Conservation (phyloP, 2,329 filamentous ascomycete species). For the Colletotrichum cordylinicola region DNA sequence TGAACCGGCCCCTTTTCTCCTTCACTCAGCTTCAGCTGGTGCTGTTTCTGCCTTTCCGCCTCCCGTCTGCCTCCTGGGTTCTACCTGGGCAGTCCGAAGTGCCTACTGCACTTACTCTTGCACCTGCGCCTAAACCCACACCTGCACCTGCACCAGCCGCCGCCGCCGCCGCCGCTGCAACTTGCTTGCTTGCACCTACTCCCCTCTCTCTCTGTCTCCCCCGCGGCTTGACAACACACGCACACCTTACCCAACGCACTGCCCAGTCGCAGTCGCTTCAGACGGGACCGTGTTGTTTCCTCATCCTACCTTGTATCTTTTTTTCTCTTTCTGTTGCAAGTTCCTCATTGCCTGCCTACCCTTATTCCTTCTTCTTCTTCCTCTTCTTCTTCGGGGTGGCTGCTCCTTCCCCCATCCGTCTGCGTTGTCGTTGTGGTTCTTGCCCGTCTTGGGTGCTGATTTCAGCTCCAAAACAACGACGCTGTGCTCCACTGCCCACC, state of each 20-base stretch:
- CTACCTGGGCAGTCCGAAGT: neutral
- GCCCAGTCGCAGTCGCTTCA: neutral
- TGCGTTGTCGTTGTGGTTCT: neutral
- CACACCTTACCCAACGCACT: neutral
- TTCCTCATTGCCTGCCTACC: neutral
- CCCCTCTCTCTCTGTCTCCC: neutral
- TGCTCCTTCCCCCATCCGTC: neutral
- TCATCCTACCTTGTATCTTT: neutral
- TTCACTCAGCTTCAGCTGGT: neutral
- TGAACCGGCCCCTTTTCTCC: conserved; percentile 10
- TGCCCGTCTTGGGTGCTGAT: neutral
- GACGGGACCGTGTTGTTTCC: neutral
- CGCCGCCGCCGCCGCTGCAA: neutral
- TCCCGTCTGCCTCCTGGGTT: neutral
- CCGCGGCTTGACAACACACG: neutral
- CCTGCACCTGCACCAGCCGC: neutral
- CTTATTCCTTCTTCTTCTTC: neutral
- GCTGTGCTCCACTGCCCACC: conserved; percentile 18
- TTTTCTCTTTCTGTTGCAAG: neutral
- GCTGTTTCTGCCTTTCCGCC: conserved; percentile 1
- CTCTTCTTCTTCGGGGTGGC: neutral
- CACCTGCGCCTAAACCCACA: neutral
- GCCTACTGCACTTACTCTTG: neutral
- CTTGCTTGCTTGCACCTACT: neutral
- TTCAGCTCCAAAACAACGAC: conserved; percentile 15